These are phyloP conservation scores for Fusarium guadeloupense DNA, from an alignment of 2,329 filamentous ascomycete species.

Conservation along the genomic window DNA sequence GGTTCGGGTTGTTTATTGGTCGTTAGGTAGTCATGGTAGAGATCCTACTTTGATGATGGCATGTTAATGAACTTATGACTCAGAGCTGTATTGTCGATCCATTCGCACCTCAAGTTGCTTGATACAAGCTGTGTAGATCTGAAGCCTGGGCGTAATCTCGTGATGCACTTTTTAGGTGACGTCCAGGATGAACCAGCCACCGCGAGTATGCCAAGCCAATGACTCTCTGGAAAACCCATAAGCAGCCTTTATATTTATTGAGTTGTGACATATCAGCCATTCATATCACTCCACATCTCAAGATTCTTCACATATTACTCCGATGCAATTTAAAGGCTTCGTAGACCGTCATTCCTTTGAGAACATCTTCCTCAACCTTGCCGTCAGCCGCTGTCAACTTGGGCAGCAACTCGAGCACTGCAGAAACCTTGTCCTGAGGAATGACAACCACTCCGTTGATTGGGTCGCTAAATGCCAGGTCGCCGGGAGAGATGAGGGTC, in stretches of 20 bases:
- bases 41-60: slow-evolving; percentile 47
- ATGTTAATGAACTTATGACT: slow-evolving; percentile 54
- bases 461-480: slow-evolving; percentile 75
- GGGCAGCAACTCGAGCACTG: slow-evolving; percentile 70
- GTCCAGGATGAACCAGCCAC: slow-evolving; percentile 2
- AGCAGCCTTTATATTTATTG: background rate
- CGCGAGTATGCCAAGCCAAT: background rate
- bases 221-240: background rate
- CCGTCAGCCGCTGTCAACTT: slow-evolving; percentile 61
- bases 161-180: slow-evolving; percentile 4
- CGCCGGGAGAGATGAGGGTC: slow-evolving; percentile 60
- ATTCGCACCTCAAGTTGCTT: slow-evolving; percentile 14
- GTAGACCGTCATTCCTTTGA: slow-evolving; percentile 66
- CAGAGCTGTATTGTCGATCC: slow-evolving; percentile 35
- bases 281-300: background rate
- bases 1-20: slow-evolving; percentile 41
- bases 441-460: slow-evolving; percentile 76
- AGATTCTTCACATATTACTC: slow-evolving; percentile 43
- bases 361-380: slow-evolving; percentile 71
- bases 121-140: slow-evolving; percentile 19
- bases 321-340: slow-evolving; percentile 72
- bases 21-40: slow-evolving; percentile 43
- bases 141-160: background rate
- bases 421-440: slow-evolving; percentile 66
- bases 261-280: background rate